Conservation (phyloP, 2,329 filamentous ascomycete species). For the Hymenoscyphus linearis region DNA sequence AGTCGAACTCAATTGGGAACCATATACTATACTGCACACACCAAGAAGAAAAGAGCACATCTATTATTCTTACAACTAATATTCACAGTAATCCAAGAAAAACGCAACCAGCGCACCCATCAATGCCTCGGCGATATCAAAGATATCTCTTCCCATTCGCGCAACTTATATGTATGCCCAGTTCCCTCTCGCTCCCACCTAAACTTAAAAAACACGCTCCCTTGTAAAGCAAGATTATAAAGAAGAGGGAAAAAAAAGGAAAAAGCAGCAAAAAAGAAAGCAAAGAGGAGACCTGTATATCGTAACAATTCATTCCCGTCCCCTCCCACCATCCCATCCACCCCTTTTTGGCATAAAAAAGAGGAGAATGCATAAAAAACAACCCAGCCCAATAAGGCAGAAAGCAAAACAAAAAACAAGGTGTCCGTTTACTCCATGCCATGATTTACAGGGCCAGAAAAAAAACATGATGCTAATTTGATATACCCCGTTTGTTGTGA, state of each 20-base stretch:
- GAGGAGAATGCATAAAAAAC: background rate
- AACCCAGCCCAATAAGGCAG: background rate
- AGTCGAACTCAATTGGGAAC: background rate
- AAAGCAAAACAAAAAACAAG: background rate
- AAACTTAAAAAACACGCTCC: background rate
- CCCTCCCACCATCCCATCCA: background rate
- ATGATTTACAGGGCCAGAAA: background rate
- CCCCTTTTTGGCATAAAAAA: background rate
- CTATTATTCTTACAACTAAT: conserved; percentile 2
- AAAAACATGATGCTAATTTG: background rate
- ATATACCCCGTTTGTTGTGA: background rate
- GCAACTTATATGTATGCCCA: background rate
- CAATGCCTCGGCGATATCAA: background rate
- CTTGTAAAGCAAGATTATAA: background rate
- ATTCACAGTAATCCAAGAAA: background rate
- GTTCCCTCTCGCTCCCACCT: background rate
- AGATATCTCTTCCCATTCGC: background rate
- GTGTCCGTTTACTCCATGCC: background rate
- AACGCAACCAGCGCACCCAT: background rate
- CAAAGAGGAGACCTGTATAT: background rate
- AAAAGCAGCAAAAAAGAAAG: background rate
- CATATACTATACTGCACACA: background rate
- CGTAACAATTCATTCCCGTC: background rate
- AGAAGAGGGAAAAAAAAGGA: background rate
- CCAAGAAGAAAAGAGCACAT: background rate